Conservation (phyloP, 140 eudicot genomes). For the Erigeron philadelphicus region DNA sequence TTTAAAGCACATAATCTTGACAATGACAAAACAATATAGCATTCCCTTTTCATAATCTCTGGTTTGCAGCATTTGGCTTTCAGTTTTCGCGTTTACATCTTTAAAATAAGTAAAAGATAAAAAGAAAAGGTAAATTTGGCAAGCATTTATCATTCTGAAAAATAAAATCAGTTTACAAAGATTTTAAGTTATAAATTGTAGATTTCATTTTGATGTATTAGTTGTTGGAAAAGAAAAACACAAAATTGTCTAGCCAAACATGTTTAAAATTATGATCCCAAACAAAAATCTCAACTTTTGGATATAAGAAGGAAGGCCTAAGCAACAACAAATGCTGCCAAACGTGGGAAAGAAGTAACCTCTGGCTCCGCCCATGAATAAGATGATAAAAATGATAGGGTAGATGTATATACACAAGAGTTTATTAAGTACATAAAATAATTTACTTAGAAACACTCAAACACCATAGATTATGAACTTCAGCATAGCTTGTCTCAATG, state of each 20-base stretch:
- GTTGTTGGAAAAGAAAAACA: background rate
- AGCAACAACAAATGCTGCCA: background rate
- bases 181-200: background rate
- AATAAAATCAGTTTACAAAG: background rate
- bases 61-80: background rate
- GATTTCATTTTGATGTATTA: background rate
- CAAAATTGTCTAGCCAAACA: background rate
- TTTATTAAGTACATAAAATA: too few relatives aligned
- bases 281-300: constrained; percentile 1
- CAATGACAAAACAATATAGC: background rate
- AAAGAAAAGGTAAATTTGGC: background rate
- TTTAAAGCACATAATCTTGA: background rate
- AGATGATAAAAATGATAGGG: background rate
- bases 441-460: too few relatives aligned
- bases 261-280: background rate
- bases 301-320: background rate
- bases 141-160: background rate
- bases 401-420: too few relatives aligned
- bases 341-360: background rate
- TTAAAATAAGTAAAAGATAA: too few relatives aligned
- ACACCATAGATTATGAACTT: too few relatives aligned
- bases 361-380: background rate
- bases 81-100: background rate
- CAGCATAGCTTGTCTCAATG: too few relatives aligned
- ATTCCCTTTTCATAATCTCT: background rate